Base-by-base conservation (phyloP, 2,329 filamentous ascomycete species). In the Neonectria faginata region DNA sequence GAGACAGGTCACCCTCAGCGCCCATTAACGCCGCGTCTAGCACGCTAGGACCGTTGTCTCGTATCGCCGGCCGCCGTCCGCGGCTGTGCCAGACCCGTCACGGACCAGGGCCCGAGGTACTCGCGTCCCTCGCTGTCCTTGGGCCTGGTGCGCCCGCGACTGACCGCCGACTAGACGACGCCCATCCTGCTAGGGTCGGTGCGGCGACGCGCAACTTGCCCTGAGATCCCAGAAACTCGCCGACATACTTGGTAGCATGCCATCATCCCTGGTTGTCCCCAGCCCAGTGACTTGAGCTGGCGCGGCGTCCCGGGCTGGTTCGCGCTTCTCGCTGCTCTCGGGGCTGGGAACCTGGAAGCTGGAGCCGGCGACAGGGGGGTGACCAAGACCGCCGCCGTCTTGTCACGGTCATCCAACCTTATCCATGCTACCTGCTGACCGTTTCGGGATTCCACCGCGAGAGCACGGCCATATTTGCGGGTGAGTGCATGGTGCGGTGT, bases 11-110 rank as follows among this genome's bases (percentile, higher is more conserved):
- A 63, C 59, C 42, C 27, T 67, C 64, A 61, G 59, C 62, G 58
- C 59, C 65, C 62, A 71, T 75, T 75, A 73, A 75, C 74, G 74
- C 74, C 74, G 74, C 74, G 74, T 75, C 73, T 75, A 75, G 67
- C 67, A 75, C 73, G 69, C 73, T 75, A 75, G 68, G 64, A 66
- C 64, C 65, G 62, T 67, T 72, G 69, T 71, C 71, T 75, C 68
- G 66, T 74, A 73, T 73, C 66, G 64, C 68, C 64, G 67, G 64
- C 73, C 69, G 66, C 67, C 65, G 70, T 70, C 70, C 72, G 74
- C 73, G 74, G 74, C 73, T 75, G 73, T 73, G 72, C 64, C 67
- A 48, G 41, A 50, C 51, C 51, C 36, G 36, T 57, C 54, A 57
- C 54, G 27, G 41, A 53, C 58, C 41, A 36, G 48, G 63, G 44